Conservation (phyloP, 1,284 basidiomycete genomes). For the Boletus semigastroideus region DNA sequence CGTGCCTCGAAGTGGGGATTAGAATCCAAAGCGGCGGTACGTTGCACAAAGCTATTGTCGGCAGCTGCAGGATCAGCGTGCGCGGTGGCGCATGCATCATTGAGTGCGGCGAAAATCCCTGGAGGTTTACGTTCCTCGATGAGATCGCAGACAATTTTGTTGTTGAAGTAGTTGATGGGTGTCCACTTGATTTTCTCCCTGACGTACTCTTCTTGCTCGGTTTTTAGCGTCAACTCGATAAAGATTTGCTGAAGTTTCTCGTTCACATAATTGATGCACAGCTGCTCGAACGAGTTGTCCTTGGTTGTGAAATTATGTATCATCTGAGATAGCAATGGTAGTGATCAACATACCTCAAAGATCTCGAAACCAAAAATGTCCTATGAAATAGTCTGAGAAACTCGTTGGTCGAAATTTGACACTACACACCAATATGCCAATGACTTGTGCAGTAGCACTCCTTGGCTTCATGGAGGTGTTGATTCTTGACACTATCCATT, state of each 20-base stretch:
- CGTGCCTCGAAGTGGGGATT: slow-evolving; percentile 94
- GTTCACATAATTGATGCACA: slow-evolving; percentile 99
- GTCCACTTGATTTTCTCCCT: slow-evolving; percentile 99
- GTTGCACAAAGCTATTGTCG: slow-evolving; percentile 96
- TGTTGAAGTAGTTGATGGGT: slow-evolving; percentile 97
- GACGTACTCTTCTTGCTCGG: slow-evolving; percentile 99
- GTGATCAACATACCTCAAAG: slow-evolving; percentile 64
- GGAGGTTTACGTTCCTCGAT: slow-evolving; percentile 97
- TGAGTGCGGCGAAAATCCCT: slow-evolving; percentile 96
- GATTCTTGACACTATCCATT: slow-evolving; percentile 98
- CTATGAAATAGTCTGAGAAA: slow-evolving; percentile 35
- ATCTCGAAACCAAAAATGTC: slow-evolving; percentile 99
- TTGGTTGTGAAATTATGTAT: slow-evolving; percentile 39
- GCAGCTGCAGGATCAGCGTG: slow-evolving; percentile 97
- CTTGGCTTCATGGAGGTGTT: slow-evolving; percentile 96
- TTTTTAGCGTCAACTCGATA: slow-evolving; percentile 98
- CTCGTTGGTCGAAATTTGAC: not conserved
- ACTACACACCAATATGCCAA: slow-evolving; percentile 81
- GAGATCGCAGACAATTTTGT: slow-evolving; percentile 96
- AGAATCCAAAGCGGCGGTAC: slow-evolving; percentile 76
- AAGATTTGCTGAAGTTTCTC: slow-evolving; percentile 99
- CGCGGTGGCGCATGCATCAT: slow-evolving; percentile 97
- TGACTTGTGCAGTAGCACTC: slow-evolving; percentile 73
- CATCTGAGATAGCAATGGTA: not conserved
- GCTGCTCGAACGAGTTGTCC: slow-evolving; percentile 98